Evolutionary conservation across 805 yeast genomes (phyloP).

Genomic region (Yamadazyma scolyti): DNA sequence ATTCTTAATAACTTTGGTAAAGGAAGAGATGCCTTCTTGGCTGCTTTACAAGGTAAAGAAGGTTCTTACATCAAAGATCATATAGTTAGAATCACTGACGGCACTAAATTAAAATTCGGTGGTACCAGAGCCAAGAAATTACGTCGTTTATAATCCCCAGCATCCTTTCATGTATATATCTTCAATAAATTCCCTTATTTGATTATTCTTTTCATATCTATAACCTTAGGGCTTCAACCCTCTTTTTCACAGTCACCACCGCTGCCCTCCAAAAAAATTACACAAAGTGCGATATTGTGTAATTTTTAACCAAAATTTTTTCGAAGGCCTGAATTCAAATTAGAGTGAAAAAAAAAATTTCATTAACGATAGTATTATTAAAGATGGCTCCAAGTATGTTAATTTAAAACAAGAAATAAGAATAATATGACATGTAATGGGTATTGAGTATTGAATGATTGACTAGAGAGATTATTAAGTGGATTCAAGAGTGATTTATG

Average conservation of each 20-base stretch:
- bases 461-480: too few relatives aligned
- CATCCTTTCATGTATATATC: too few relatives aligned
- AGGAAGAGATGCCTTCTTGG: constrained; percentile 82
- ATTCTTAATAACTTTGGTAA: constrained; percentile 81
- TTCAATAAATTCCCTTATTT: too few relatives aligned
- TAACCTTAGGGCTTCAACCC: constrained; percentile 7
- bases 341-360: constrained; percentile 7
- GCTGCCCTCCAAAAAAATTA: not conserved
- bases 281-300: constrained; percentile 5
- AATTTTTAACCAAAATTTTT: too few relatives aligned
- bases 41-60: constrained; percentile 85
- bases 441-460: too few relatives aligned
- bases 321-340: too few relatives aligned
- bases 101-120: constrained; percentile 84
- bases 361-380: constrained; percentile 8
- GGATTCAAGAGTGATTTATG: too few relatives aligned
- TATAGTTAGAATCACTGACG: constrained; percentile 70
- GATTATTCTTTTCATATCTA: too few relatives aligned
- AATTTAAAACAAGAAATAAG: not conserved
- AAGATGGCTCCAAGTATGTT: constrained; percentile 24
- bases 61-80: constrained; percentile 66
- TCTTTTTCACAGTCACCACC: constrained; percentile 3
- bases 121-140: constrained; percentile 82
- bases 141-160: constrained; percentile 67
- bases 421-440: too few relatives aligned